phyloP scores from a whole-genome alignment of 345 rosid species.

The Adansonia digitata region DNA sequence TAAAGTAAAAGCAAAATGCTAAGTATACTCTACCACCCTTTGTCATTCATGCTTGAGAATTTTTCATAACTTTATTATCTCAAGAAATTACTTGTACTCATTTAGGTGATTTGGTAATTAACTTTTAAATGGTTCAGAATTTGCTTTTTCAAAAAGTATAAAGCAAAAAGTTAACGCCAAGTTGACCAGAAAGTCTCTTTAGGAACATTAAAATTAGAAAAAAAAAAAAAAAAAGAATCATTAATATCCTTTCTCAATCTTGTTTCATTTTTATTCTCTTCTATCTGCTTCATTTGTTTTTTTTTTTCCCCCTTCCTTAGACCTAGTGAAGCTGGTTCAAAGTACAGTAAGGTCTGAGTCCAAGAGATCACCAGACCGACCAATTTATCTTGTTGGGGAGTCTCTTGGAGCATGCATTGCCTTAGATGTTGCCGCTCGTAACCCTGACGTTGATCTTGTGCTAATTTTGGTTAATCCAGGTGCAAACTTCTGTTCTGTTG shows the following conservation, averaged over 20 bases:
- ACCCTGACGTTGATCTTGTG: constrained; percentile 58
- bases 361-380: constrained; percentile 37
- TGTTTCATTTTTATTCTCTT: background rate
- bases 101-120: background rate
- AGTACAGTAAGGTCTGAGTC: constrained; percentile 38
- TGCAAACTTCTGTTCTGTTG: constrained; percentile 12
- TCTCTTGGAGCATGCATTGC: constrained; percentile 80
- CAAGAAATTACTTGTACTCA: background rate
- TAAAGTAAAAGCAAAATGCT: background rate
- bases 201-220: too few relatives aligned
- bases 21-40: background rate
- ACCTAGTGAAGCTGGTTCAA: constrained; percentile 56
- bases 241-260: background rate
- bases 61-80: background rate
- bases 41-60: background rate
- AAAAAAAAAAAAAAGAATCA: background rate
- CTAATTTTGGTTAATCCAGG: constrained; percentile 76
- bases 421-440: constrained; percentile 61
- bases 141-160: background rate
- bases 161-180: background rate
- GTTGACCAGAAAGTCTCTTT: background rate
- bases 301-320: constrained; percentile 36
- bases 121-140: background rate
- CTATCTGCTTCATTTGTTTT: background rate
- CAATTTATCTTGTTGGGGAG: constrained; percentile 80